Evolutionary conservation across 768 basidiomycete genomes (phyloP).

Genomic region (Candolleomyces efflorescens): DNA sequence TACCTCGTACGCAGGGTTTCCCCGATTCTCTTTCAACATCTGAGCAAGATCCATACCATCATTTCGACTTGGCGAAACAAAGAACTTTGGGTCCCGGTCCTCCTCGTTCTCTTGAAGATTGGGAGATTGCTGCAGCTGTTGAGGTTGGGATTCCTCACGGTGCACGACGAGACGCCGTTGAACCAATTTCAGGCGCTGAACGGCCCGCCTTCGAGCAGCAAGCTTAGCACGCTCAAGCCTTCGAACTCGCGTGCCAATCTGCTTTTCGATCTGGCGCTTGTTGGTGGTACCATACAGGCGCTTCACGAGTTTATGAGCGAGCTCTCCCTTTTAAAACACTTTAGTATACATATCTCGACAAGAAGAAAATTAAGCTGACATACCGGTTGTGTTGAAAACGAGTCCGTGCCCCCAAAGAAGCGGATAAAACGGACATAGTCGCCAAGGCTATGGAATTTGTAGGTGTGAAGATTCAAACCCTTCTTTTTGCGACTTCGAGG

Average conservation of each 20-base stretch:
- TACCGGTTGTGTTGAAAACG: slow-evolving; percentile 38
- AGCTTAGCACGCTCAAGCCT: neutral
- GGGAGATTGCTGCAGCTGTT: too few species aligned
- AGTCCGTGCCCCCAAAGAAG: slow-evolving; percentile 31
- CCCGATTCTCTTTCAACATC: slow-evolving; percentile 8
- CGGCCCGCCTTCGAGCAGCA: neutral
- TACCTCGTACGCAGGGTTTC: slow-evolving; percentile 18
- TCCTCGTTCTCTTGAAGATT: neutral
- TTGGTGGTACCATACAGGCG: slow-evolving; percentile 30
- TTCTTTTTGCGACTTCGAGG: slow-evolving; percentile 8
- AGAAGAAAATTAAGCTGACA: neutral
- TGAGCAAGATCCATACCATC: slow-evolving; percentile 14
- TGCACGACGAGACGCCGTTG: neutral
- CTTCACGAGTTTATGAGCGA: slow-evolving; percentile 37
- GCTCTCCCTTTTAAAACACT: slow-evolving; percentile 31
- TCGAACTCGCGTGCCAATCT: slow-evolving; percentile 19
- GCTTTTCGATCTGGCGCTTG: slow-evolving; percentile 23
- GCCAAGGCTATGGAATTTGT: slow-evolving; percentile 35
- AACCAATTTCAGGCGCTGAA: neutral
- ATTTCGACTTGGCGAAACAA: slow-evolving; percentile 18
- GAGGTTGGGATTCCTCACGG: neutral
- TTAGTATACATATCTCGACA: neutral
- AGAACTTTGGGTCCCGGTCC: neutral
- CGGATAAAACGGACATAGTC: slow-evolving; percentile 29
- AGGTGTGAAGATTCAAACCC: slow-evolving; percentile 25